Evolutionary conservation across 2,329 filamentous ascomycete genomes (phyloP).

Genomic region (Penicillium sp.): DNA sequence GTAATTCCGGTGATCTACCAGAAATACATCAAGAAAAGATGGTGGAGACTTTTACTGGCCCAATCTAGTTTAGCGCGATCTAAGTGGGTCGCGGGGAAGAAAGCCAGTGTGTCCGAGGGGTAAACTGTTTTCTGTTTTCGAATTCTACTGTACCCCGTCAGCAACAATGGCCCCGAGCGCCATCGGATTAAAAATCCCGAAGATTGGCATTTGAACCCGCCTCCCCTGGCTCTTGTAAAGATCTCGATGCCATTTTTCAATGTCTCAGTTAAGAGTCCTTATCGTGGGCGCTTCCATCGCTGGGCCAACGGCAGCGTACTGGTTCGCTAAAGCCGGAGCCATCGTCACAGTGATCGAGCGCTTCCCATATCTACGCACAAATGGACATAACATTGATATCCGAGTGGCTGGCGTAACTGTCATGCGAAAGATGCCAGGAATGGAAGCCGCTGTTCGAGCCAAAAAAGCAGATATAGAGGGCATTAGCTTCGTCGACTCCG

Average conservation of each 20-base stretch:
- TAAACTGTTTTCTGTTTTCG: too few species aligned
- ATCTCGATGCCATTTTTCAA: not conserved
- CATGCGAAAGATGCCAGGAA: slow-evolving; percentile 35
- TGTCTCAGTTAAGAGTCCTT: slow-evolving; percentile 32
- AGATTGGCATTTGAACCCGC: not conserved
- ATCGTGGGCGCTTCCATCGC: slow-evolving; percentile 40
- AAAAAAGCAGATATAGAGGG: slow-evolving; percentile 27
- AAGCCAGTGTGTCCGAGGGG: too few species aligned
- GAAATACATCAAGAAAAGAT: too few species aligned
- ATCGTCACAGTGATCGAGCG: slow-evolving; percentile 39
- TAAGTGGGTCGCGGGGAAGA: too few species aligned
- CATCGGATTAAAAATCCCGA: not conserved
- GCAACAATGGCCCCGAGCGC: not conserved
- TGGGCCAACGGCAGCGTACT: slow-evolving; percentile 37
- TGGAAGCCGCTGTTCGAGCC: slow-evolving; percentile 31
- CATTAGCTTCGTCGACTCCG: slow-evolving; percentile 27
- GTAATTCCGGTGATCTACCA: too few species aligned
- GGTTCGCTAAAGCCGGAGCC: slow-evolving; percentile 33
- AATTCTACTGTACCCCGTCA: not conserved
- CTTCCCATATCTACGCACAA: slow-evolving; percentile 31
- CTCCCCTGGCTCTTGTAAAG: not conserved
- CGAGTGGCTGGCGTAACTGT: slow-evolving; percentile 35
- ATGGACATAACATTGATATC: slow-evolving; percentile 37
- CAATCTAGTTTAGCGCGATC: too few species aligned
- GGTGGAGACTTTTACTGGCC: too few species aligned